phyloP scores from a whole-genome alignment of 495 filamentous ascomycete species.

The Apiosordaria backusii region DNA sequence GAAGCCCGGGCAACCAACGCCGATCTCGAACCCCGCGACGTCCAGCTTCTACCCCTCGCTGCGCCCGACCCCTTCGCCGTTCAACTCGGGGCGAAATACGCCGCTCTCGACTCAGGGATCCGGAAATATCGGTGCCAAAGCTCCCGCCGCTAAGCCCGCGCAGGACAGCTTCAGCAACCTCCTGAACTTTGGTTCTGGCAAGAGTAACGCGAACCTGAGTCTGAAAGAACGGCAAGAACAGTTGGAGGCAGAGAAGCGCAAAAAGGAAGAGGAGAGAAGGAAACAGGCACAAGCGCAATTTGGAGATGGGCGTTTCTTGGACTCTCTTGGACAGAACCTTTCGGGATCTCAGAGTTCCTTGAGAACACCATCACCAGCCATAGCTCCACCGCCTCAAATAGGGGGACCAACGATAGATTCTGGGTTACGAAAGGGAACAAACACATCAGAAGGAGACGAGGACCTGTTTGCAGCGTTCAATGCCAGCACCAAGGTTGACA shows the following conservation, averaged over 20 bases:
- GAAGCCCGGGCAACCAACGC: constrained; percentile 43
- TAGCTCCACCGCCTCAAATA: constrained; percentile 21
- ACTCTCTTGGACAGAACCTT: constrained; percentile 50
- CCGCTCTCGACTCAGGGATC: constrained; percentile 58
- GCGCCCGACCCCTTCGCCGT: constrained; percentile 57
- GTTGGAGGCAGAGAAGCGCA: constrained; percentile 71
- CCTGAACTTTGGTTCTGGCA: constrained; percentile 69
- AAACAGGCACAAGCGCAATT: constrained; percentile 69
- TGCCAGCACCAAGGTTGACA: constrained; percentile 56
- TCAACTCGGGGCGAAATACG: constrained; percentile 63
- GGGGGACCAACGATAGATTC: constrained; percentile 3
- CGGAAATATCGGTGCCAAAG: constrained; percentile 45
- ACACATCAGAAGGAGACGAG: constrained; percentile 44
- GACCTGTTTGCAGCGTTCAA: constrained; percentile 63
- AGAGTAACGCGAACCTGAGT: constrained; percentile 65
- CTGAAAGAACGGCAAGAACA: constrained; percentile 82
- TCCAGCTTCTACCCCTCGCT: constrained; percentile 55
- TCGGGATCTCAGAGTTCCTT: constrained; percentile 32
- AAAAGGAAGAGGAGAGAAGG: constrained; percentile 68
- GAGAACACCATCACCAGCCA: constrained; percentile 38
- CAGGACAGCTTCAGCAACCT: constrained; percentile 89
- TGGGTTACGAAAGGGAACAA: constrained; percentile 24
- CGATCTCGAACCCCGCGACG: constrained; percentile 44
- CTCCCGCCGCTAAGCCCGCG: constrained; percentile 58
- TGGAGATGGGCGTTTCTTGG: constrained; percentile 69